These are phyloP conservation scores for Fusarium praegraminearum DNA, from an alignment of 2,329 filamentous ascomycete genomes.

Conservation along the genomic window DNA sequence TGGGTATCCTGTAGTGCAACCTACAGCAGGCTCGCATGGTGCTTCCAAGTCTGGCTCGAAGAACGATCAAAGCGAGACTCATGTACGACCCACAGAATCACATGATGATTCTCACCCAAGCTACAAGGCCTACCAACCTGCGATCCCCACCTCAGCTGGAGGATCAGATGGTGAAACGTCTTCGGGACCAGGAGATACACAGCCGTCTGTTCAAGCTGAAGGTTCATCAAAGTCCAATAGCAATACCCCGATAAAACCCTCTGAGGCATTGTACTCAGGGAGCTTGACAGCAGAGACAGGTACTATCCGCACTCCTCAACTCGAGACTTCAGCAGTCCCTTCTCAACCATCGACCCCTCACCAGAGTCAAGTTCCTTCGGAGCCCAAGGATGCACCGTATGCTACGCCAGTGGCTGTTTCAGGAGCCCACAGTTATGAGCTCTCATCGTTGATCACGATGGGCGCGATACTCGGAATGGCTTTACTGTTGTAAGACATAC, in stretches of 20 bases:
- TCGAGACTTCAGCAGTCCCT: not conserved
- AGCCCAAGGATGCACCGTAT: not conserved
- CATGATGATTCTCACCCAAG: not conserved
- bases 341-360: not conserved
- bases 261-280: not conserved
- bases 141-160: not conserved
- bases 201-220: not conserved
- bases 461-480: too few species aligned
- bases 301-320: rapidly evolving
- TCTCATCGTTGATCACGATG: not conserved
- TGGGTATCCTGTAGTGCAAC: rapidly evolving
- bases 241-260: rapidly evolving
- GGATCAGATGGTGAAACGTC: not conserved
- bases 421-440: not conserved
- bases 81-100: rapidly evolving
- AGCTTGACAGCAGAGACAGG: not conserved
- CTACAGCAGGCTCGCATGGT: not conserved
- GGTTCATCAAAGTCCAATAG: rapidly evolving
- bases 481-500: too few species aligned
- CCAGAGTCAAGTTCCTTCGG: not conserved
- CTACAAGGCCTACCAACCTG: not conserved
- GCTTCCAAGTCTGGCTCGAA: not conserved
- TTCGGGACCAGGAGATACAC: rapidly evolving
- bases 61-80: too few species aligned
- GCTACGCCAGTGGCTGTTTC: not conserved